Base-by-base conservation (phyloP, 192 early-diverging fungal genomes). In the Funneliformis geosporum region DNA sequence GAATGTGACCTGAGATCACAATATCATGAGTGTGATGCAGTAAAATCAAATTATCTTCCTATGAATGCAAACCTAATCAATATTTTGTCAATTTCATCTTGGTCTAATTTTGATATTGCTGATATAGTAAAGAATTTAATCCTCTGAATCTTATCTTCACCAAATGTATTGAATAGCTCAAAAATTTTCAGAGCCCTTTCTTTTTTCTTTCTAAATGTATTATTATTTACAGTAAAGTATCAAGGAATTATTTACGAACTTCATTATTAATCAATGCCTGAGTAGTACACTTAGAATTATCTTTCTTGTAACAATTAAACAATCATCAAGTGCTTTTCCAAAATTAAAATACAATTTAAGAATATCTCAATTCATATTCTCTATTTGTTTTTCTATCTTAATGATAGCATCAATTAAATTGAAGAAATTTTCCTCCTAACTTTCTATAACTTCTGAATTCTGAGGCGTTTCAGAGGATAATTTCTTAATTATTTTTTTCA, bases 241-340 rank as follows among this genome's bases (percentile, higher is more conserved):
- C 28, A 7, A 44, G 46, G n/a, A 72, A 5, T 72, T 72, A 44
- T n/a, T 46, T 23, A 23, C 70, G 16, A 72, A 72, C 70, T 46
- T 72, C 70, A 10, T 72, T n/a, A 50, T 38, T 38, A 72, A 72
- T 44, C 46, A 72, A 55, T n/a, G 70, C 70, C n/a, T 72, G n/a
- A 50, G 70, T 5, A n/a, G 70, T 38, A 47, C 33, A 8, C 33
- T 72, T 72, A 72, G 27, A 8, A 50, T 72, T 72, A 72, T 50
- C 33, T 50, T 72, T 47, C n/a, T 72, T 72, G 10, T 50, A 50
- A 23, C 50, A 25, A 25, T 72, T 39, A 50, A 47, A 72, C 70
- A 12, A n/a, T 72, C n/a, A 46, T 72, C 7, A 38, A 72, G 11
- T 50, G 23, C 70, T 28, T 38, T 38, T 50, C 70, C 43, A n/a